Base-by-base conservation (phyloP, 2,329 filamentous ascomycete species). In the Diaporthe eres region DNA sequence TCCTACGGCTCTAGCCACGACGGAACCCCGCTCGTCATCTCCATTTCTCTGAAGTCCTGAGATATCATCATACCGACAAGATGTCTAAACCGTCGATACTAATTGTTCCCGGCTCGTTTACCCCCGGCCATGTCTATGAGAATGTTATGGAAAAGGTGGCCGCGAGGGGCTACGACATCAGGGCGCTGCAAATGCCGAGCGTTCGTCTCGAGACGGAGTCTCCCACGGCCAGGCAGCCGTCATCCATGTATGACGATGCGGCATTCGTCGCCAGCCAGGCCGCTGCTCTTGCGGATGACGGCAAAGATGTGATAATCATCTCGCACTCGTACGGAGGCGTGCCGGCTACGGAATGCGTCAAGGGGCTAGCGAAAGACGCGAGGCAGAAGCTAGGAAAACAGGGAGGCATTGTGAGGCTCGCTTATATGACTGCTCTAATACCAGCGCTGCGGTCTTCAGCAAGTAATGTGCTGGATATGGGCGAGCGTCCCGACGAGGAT, bases 161-260 rank as follows among this genome's bases (percentile, higher is more conserved):
- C 39, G 25, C 60, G 15, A 31, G 7, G 17, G 60, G 42, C 60
- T 47, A 47, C 28, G 60, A 65, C 9, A 47, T 65, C 25, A 39
- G 25, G 42, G 60, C 60, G 9, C 60, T 65, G 42, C 60, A 65
- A 17, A 44, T 47, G 39, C 60, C 39, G 25, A 65, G 39, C 42
- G 25, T 22, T 12, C 39, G 39, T 31, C 25, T 65, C 39, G 60
- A 44, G 17, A 65, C 60, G 17, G 60, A 74, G 58, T 15, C 74
- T 34, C 19, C 22, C 10, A 31, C 60, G 8, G 37, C 22, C 37
- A 63, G 58, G 37, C n/a, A 47, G 17, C 74, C 79, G 15, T 78
- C 77, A 4, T 39, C 37, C 10, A 81, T 81, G 60, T 80, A 82
- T 58, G 81, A 82, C 4, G 82, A 85, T 67, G 80, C 83, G 10